Base-by-base conservation (phyloP, 352 stramenopile species). In the Globisporangium splendens region DNA sequence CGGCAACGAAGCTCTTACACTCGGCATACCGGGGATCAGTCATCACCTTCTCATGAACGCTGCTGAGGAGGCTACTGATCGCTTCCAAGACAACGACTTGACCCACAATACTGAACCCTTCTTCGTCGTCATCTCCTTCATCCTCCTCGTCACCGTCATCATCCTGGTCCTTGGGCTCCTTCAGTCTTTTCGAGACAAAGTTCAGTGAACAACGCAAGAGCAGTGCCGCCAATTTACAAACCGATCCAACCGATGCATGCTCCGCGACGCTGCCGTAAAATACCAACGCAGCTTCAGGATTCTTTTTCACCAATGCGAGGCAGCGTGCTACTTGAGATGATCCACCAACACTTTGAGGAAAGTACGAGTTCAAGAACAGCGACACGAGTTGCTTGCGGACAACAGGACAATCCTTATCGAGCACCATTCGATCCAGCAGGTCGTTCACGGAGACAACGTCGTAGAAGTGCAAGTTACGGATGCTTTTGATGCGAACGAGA, bases 281-380 rank as follows among this genome's bases (percentile, higher is more conserved):
- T 8, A 93, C 79, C 67, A 93, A 79, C 5, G 83, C 85, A 5
- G 83, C 83, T 46, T 90, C 79, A 0, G 83, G 81, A 51, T 92
- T 81, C 59, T 95, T 93, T 54, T 87, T 86, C 41, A 95, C 77
- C 13, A 95, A 51, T 14, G 79, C 76, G 12, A 95, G 70, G 49
- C 79, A 91, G 35, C 86, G 86, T 39, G 86, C 86, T 3, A 95
- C 79, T 63, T 95, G 86, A 1, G 83, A 92, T 8, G 82, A 89
- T 5, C 84, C 86, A 39, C 78, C 78, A 8, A 89, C 84, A 22
- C 79, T 82, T 57, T 93, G 86, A 31, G 86, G 86, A 42, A 95
- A 95, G 60, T 95, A 95, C 17, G 86, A 95, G 57, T 93, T 93
- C 21, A 92, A 59, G 39, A 95, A 95, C 15, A 95, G 69, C 4